Base-by-base conservation (phyloP, 179 eudicot genomes). In the Silene vulgaris region DNA sequence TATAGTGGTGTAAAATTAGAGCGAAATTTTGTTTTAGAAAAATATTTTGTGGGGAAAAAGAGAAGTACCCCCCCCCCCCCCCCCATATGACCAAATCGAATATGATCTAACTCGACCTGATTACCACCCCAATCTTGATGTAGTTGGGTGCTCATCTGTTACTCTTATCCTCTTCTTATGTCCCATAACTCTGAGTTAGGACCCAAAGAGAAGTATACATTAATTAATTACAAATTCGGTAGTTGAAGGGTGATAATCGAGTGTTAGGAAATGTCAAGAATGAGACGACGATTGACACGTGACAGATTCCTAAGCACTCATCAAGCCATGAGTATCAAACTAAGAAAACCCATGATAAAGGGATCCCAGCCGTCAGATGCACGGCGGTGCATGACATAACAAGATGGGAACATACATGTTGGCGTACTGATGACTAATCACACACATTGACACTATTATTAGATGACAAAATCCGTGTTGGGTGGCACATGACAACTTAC, bases 401-500 rank as follows among this genome's bases (percentile, higher is more conserved):
- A 19, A 75, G 73, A 35, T 75, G 78, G 45, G 61, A 54, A 4
- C 5, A 4, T 2, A 52, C 37, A 20, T 56, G 0, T 6, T 19
- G 32, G 30, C 3, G 7, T 32, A 32, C 35, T 16, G 45, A 28
- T 64, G 43, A 40, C 62, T 14, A 17, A 40, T 30, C 26, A 23
- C 35, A 30, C 35, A 30, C 35, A 30, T 30, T 30, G 4, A 37
- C 43, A 37, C 43, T 37, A 65, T 50, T 57, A 73, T 0, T 12
- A 19, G 1, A 37, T 61, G 74, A 69, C 74, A 59, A 76, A 76
- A 30, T 14, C 28, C 67, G 66, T 63, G 74, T 37, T 76, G 56
- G n/a, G 74, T 71, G 57, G 74, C 79, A 76, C 79, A 76, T 76
- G 79, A 65, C 54, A 48, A 26, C 32, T 45, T 69, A 21, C 73